Percentiles rank a stretch among this genome's conserved stretches.
These are phyloP conservation scores for Fusarium fujikuroi DNA, from an alignment of 2,329 filamentous ascomycete species.

Conservation along the genomic window DNA sequence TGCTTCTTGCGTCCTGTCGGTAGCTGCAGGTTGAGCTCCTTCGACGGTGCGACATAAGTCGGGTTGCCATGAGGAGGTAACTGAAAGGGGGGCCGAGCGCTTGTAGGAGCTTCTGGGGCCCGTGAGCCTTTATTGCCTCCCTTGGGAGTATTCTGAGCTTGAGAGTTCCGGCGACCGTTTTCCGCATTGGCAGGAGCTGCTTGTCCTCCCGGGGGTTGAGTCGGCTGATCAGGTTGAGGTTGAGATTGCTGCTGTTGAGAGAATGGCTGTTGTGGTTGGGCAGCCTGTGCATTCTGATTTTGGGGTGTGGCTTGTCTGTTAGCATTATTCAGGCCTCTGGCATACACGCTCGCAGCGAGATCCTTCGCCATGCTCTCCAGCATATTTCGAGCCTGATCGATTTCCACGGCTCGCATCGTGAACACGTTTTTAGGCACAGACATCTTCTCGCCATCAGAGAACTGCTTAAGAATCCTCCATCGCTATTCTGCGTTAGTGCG, in stretches of 20 bases:
- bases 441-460: constrained; percentile 60
- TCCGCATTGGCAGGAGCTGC: constrained; percentile 55
- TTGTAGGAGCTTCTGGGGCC: constrained; percentile 67
- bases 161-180: constrained; percentile 64
- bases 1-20: constrained; percentile 68
- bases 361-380: constrained; percentile 65
- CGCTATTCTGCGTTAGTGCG: constrained; percentile 58
- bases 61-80: constrained; percentile 70
- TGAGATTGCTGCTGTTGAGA: constrained; percentile 50
- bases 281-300: constrained; percentile 44
- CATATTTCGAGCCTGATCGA: constrained; percentile 61
- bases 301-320: constrained; percentile 45
- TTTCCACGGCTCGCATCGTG: constrained; percentile 62
- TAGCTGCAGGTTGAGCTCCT: constrained; percentile 66
- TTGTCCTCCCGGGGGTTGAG: constrained; percentile 38
- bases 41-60: constrained; percentile 62
- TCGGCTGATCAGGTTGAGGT: constrained; percentile 37
- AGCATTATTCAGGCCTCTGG: constrained; percentile 42
- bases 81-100: constrained; percentile 65
- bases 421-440: constrained; percentile 59
- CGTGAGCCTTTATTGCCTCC: constrained; percentile 57
- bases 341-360: constrained; percentile 48
- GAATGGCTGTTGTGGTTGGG: constrained; percentile 48
- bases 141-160: constrained; percentile 56
- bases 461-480: constrained; percentile 64